Evolutionary conservation across 305 asterid genomes (phyloP).

Genomic region (Solanum hybrid): DNA sequence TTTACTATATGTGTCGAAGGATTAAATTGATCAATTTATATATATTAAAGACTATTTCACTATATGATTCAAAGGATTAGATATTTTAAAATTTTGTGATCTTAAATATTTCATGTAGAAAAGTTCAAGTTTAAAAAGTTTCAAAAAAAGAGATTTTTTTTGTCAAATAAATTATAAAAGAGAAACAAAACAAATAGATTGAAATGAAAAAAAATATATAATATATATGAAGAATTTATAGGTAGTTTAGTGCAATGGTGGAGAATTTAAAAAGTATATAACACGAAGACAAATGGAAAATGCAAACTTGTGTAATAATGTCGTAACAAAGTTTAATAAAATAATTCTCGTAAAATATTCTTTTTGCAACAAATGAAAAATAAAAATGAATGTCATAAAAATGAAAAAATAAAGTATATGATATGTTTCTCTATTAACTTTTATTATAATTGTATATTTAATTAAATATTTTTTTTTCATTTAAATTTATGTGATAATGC

Average conservation of each 20-base stretch:
- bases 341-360: too few relatives aligned
- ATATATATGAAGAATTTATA: too few relatives aligned
- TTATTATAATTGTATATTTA: background rate
- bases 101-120: background rate
- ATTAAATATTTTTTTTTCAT: too few relatives aligned
- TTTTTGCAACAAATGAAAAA: background rate
- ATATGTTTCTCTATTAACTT: background rate
- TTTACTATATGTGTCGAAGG: background rate
- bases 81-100: too few relatives aligned
- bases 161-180: background rate
- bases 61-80: too few relatives aligned
- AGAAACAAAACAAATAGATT: fast-evolving
- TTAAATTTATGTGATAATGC: background rate
- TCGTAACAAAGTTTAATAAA: too few relatives aligned
- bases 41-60: background rate
- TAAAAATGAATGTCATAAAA: background rate
- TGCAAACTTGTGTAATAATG: background rate
- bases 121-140: too few relatives aligned
- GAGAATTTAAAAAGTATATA: background rate
- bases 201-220: background rate
- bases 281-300: background rate
- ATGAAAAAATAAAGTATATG: background rate
- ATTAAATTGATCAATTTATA: background rate
- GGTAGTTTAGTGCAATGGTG: background rate
- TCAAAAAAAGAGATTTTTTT: too few relatives aligned